Base-by-base conservation (phyloP, 345 rosid genomes). In the Aurinia saxatilis region DNA sequence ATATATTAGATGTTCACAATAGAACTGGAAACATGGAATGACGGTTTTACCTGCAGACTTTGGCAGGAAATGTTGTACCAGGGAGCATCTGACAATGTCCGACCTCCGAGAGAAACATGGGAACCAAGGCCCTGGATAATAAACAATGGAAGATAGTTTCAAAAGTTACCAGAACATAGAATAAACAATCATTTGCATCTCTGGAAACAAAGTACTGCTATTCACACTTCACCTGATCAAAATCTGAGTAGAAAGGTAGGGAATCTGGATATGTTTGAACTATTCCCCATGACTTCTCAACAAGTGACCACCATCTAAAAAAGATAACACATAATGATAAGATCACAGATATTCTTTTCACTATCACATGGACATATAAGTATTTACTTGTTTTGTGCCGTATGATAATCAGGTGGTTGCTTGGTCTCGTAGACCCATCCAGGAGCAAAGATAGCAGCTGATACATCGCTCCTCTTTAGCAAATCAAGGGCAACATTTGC, bases 361-460 rank as follows among this genome's bases (percentile, higher is more conserved):
- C 50, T 13, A 67, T 58, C 52, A 21, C 25, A 30, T 13, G 17
- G 23, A 23, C 3, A 7, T 17, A 18, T 3, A 50, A 67, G 65
- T 29, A 11, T 41, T 51, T 86, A 91, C 96, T 39, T 75, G 50
- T 88, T 88, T 68, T 88, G 95, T 60, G 96, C 90, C 42, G 88
- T 86, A 57, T 19, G 49, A 68, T 81, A 88, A 74, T 88, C 85
- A 4, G 95, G 96, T 9, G 76, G 78, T 46, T 88, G 95, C 13
- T 80, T 57, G 0, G 82, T 81, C 73, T 91, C 85, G 15, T 86
- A 84, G 10, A 88, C 62, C 95, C 96, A 91, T 67, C 88, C 96
- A 50, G 98, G 98, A 81, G 98, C 95, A 80, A 86, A 91, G 50
- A 88, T 19, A 11, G 96, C 95, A 60, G 96, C 86, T 42, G 98